Conservation (phyloP, 225 moss, liverwort and hornwort genomes). For the Pseudoscleropodium purum region DNA sequence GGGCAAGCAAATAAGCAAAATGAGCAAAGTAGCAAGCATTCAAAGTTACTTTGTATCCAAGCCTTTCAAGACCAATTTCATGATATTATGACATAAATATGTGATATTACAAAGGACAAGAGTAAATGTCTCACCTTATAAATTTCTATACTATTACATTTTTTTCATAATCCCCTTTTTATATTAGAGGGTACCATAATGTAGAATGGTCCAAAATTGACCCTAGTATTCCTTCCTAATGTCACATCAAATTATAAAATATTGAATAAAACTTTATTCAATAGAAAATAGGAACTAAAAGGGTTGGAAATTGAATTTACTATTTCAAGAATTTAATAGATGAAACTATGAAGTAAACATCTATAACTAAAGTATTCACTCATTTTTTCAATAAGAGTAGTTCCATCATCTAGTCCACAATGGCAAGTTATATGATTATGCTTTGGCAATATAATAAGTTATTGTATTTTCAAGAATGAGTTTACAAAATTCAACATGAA, state of each 20-base stretch:
- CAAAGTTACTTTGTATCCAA: not conserved
- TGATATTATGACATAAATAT: not conserved
- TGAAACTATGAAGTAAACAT: not conserved
- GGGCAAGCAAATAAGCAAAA: not conserved
- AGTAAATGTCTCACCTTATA: not conserved
- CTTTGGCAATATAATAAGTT: not conserved
- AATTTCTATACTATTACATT: not conserved
- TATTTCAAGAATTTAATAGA: not conserved
- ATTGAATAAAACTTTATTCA: not conserved
- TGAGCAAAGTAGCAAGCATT: not conserved
- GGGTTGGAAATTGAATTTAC: not conserved
- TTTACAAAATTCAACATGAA: not conserved
- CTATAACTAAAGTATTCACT: not conserved
- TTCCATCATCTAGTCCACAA: fast-evolving
- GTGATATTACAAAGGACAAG: not conserved
- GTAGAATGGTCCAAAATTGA: not conserved
- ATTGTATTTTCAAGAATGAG: not conserved
- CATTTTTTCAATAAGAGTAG: not conserved
- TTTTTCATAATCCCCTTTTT: fast-evolving
- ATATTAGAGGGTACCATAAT: not conserved
- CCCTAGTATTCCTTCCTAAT: not conserved
- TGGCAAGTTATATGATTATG: not conserved
- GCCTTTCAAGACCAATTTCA: not conserved
- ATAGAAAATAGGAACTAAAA: not conserved
- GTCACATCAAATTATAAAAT: not conserved